A percentile compares a stretch with the other conserved stretches of the same genome.
These are phyloP conservation scores for Yamadazyma diddensiae DNA, from an alignment of 1,139 yeast genomes.

Conservation along the genomic window DNA sequence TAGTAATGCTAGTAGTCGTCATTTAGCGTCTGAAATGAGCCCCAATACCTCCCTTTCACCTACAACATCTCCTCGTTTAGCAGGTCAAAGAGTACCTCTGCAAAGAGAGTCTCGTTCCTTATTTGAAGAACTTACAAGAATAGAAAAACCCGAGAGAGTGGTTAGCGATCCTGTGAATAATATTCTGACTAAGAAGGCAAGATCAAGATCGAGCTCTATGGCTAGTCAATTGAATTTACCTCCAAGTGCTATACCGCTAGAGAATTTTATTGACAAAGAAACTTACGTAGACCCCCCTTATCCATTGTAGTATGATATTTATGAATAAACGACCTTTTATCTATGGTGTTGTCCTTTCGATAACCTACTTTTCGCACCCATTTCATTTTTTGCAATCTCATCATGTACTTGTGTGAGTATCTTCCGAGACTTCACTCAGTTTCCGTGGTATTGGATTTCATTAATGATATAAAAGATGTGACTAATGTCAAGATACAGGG, in stretches of 20 bases:
- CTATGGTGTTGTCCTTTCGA: no score
- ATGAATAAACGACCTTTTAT: no score
- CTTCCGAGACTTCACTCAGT: conserved; percentile 37
- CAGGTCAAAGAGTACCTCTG: conserved; percentile 1
- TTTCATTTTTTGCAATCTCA: neutral
- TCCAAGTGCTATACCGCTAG: conserved; percentile 10
- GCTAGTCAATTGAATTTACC: conserved; percentile 9
- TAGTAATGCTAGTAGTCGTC: conserved; percentile 1
- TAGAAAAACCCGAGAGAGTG: conserved; percentile 1
- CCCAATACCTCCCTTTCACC: neutral
- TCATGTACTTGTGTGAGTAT: conserved; percentile 37
- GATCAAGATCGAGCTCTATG: conserved; percentile 7
- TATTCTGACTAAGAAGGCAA: no score
- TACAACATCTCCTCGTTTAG: neutral
- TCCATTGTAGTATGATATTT: conserved; percentile 4
- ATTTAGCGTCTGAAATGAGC: neutral
- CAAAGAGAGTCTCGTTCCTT: neutral
- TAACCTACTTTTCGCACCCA: no score
- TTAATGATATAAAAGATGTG: conserved; percentile 12
- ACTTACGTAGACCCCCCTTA: conserved; percentile 8
- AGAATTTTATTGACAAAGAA: conserved; percentile 4
- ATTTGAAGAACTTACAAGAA: conserved; percentile 2
- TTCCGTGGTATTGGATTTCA: conserved; percentile 26
- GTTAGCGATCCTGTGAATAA: conserved; percentile 1
- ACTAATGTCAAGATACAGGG: conserved; percentile 6